phyloP scores from a whole-genome alignment of 1,284 basidiomycete species.

The Flammula alnicola region DNA sequence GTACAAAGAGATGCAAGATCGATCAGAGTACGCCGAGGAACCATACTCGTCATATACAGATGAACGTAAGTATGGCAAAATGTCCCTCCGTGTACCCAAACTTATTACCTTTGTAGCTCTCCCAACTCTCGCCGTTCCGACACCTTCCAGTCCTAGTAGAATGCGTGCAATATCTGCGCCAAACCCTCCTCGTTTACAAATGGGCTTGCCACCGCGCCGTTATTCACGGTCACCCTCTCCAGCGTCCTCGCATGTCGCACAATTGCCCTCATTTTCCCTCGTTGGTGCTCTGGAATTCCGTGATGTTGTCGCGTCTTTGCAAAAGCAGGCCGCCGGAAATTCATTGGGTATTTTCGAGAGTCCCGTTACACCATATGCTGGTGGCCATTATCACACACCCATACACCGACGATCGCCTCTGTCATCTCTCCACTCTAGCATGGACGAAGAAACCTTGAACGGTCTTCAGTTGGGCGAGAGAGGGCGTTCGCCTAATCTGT shows the following conservation, averaged over 20 bases:
- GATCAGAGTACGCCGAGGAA: conserved; percentile 65
- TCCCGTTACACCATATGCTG: conserved; percentile 71
- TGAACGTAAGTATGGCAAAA: conserved; percentile 50
- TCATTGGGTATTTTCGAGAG: conserved; percentile 69
- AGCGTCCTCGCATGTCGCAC: conserved; percentile 42
- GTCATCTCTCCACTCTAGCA: conserved; percentile 29
- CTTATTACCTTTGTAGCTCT: conserved; percentile 23
- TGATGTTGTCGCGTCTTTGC: conserved; percentile 83
- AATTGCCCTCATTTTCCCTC: conserved; percentile 85
- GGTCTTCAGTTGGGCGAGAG: conserved; percentile 23
- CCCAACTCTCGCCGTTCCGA: conserved; percentile 25
- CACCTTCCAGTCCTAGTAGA: conserved; percentile 32
- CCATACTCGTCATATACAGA: conserved; percentile 59
- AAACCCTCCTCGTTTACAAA: conserved; percentile 44
- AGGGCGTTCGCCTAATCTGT: conserved; percentile 8
- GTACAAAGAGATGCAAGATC: conserved; percentile 54
- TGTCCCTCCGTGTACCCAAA: not conserved
- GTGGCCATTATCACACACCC: conserved; percentile 66
- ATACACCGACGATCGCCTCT: conserved; percentile 37
- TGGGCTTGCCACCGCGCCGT: conserved; percentile 42
- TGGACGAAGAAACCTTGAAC: conserved; percentile 34
- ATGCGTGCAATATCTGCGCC: conserved; percentile 41
- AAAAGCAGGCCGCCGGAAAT: conserved; percentile 61
- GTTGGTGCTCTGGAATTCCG: conserved; percentile 94
- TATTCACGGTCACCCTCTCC: conserved; percentile 44